These are phyloP conservation scores for Starmerella geochares DNA, from an alignment of 805 yeast species.

Conservation along the genomic window DNA sequence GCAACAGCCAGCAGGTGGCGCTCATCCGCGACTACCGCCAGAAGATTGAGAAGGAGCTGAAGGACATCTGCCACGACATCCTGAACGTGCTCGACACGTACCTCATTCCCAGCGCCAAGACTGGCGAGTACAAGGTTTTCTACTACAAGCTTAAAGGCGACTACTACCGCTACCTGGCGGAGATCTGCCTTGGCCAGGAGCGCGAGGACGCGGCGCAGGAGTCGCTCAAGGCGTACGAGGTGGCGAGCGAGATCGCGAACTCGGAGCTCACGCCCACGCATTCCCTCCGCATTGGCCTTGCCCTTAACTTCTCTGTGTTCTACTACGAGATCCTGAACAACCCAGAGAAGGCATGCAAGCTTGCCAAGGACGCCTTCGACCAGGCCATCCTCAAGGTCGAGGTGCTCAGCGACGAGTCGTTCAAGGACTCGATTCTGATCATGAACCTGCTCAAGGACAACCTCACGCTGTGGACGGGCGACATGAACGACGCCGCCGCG, in stretches of 20 bases:
- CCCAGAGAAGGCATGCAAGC: slow-evolving; percentile 98
- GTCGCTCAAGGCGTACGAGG: slow-evolving; percentile 89
- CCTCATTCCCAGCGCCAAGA: slow-evolving; percentile 87
- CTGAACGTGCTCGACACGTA: slow-evolving; percentile 77
- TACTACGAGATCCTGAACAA: slow-evolving; percentile 97
- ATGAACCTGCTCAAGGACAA: slow-evolving; percentile 92
- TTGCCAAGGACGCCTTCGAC: slow-evolving; percentile 98
- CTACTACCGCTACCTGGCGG: slow-evolving; percentile 98
- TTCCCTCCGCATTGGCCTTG: slow-evolving; percentile 96
- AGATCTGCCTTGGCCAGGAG: slow-evolving; percentile 86
- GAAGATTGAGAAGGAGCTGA: slow-evolving; percentile 88
- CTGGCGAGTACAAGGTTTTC: slow-evolving; percentile 97
- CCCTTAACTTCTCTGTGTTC: slow-evolving; percentile 95
- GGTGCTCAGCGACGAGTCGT: slow-evolving; percentile 94
- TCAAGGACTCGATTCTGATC: slow-evolving; percentile 96
- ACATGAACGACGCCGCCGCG: slow-evolving; percentile 42
- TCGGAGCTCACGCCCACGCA: slow-evolving; percentile 98
- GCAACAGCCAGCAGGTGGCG: slow-evolving; percentile 75
- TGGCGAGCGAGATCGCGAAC: slow-evolving; percentile 96
- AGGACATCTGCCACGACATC: slow-evolving; percentile 92
- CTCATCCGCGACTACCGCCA: slow-evolving; percentile 92
- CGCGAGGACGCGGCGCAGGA: slow-evolving; percentile 90
- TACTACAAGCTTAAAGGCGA: slow-evolving; percentile 99
- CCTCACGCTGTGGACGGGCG: slow-evolving; percentile 43
- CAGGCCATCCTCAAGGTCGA: slow-evolving; percentile 99